Base-by-base conservation (phyloP, 2,329 filamentous ascomycete genomes). In the Penicillium paneum region DNA sequence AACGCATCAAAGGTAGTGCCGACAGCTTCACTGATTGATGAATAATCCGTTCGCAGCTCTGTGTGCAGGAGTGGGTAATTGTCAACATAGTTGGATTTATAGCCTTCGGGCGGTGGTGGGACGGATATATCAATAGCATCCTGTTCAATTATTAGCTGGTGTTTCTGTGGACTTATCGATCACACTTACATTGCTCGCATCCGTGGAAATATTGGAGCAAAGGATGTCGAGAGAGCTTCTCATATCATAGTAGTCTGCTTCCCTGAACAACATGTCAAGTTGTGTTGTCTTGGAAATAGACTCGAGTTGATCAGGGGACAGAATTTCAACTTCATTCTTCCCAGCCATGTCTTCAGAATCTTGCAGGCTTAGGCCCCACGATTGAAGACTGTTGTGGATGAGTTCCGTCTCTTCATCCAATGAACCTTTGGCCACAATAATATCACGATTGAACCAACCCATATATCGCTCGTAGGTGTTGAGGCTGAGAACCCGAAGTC, bases 391-490 rank as follows among this genome's bases (percentile, higher is more conserved):
- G 69, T 91, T 84, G 40, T 80, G 78, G 57, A 88, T 72, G 3
- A 86, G 72, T 62, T 90, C 86, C 46, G 86, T 81, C 56, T 89
- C 82, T 12, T 77, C 76, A 24, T 79, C 76, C 24, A 77, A 59
- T 47, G 73, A 67, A 52, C 63, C 52, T n/a, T 58, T 50, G 39
- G 74, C 68, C 31, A 74, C 55, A 11, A 79, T 70, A 3, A 80
- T 71, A 63, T 93, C 88, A 53, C 86, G 83, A 44, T 81, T 83
- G 28, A 91, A 72, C 82, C 86, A 79, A 12, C 90, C 91, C 88
- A 97, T 94, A 15, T 88, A 90, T 10, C 78, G 73, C 31, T 81
- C 75, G 65, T 95, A 97, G 0, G 92, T 95, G 48, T 83, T 83
- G 66, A 90, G 79, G 69, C 94, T 99, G 49, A 93, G 79, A 11